These are phyloP conservation scores for Mastigamoeba balamuthi DNA, from an alignment of 78 protist genomes.

Conservation along the genomic window DNA sequence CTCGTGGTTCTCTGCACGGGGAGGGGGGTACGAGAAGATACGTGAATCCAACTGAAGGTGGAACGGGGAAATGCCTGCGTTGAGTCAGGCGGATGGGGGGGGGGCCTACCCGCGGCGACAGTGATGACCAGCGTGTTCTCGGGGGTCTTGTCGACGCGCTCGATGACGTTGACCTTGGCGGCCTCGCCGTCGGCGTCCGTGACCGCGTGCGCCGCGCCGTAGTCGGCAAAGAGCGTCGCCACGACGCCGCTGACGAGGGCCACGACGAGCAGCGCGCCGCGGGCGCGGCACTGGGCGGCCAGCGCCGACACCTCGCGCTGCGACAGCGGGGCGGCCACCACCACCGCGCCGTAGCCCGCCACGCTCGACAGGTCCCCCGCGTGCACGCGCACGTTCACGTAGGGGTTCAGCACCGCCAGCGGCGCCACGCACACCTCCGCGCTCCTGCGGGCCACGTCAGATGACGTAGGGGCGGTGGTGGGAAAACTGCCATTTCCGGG, in stretches of 20 bases:
- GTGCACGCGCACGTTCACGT: slow-evolving; percentile 47
- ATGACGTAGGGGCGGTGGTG: too few species aligned
- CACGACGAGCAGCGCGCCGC: slow-evolving; percentile 1
- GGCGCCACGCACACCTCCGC: slow-evolving; percentile 20
- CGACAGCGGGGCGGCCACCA: slow-evolving; percentile 13
- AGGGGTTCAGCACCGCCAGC: slow-evolving; percentile 81
- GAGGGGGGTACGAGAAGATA: too few species aligned
- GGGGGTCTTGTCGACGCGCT: too few species aligned
- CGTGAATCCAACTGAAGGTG: too few species aligned
- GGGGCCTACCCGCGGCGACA: too few species aligned
- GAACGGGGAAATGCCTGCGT: too few species aligned
- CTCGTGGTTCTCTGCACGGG: slow-evolving; percentile 26
- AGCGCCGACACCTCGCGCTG: not conserved
- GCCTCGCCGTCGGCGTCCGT: not conserved
- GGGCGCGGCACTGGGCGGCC: not conserved
- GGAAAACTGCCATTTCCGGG: too few species aligned
- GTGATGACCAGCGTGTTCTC: too few species aligned
- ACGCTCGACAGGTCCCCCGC: slow-evolving; percentile 29
- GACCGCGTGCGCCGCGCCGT: not conserved
- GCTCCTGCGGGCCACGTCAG: slow-evolving; percentile 69
- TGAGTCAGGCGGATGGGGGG: too few species aligned
- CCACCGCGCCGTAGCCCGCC: slow-evolving; percentile 17
- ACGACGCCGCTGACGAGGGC: slow-evolving; percentile 43
- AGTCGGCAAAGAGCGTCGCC: slow-evolving; percentile 6
- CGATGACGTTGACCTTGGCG: not conserved